Conservation (phyloP, 495 filamentous ascomycete species). For the Neurospora sp. region DNA sequence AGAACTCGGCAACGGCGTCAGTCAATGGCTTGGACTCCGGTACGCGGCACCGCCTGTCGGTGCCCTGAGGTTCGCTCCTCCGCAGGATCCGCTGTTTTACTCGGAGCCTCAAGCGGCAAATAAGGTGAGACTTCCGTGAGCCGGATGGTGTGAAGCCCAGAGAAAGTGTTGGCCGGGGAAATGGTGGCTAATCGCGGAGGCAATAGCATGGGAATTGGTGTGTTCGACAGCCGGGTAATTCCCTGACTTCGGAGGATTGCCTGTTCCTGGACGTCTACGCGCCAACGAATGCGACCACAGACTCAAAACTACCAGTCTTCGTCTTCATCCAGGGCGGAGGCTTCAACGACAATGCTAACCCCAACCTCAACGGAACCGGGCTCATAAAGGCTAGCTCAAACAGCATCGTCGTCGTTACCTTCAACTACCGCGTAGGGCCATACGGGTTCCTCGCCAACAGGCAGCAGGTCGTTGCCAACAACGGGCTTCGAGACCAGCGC, state of each 20-base stretch:
- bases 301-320: slow-evolving; percentile 50
- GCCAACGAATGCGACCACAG: slow-evolving; percentile 39
- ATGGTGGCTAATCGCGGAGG: slow-evolving; percentile 19
- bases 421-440: slow-evolving; percentile 63
- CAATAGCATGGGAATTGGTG: slow-evolving; percentile 29
- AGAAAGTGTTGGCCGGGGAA: background rate
- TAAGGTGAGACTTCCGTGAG: slow-evolving; percentile 11
- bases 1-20: slow-evolving; percentile 21
- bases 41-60: slow-evolving; percentile 33
- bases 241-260: slow-evolving; percentile 50
- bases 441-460: slow-evolving; percentile 58
- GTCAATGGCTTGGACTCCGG: slow-evolving; percentile 31
- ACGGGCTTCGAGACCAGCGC: slow-evolving; percentile 60
- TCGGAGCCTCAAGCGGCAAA: slow-evolving; percentile 18
- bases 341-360: slow-evolving; percentile 49
- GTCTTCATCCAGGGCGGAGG: slow-evolving; percentile 65
- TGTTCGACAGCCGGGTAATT: slow-evolving; percentile 40
- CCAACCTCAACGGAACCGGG: slow-evolving; percentile 51
- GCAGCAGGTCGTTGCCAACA: slow-evolving; percentile 48
- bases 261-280: slow-evolving; percentile 62
- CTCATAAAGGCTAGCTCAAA: slow-evolving; percentile 47
- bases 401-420: slow-evolving; percentile 56
- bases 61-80: slow-evolving; percentile 25
- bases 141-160: background rate
- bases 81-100: slow-evolving; percentile 21